These are phyloP conservation scores for Tetrapisispora pingtungensis DNA, from an alignment of 805 yeast species.

Conservation along the genomic window DNA sequence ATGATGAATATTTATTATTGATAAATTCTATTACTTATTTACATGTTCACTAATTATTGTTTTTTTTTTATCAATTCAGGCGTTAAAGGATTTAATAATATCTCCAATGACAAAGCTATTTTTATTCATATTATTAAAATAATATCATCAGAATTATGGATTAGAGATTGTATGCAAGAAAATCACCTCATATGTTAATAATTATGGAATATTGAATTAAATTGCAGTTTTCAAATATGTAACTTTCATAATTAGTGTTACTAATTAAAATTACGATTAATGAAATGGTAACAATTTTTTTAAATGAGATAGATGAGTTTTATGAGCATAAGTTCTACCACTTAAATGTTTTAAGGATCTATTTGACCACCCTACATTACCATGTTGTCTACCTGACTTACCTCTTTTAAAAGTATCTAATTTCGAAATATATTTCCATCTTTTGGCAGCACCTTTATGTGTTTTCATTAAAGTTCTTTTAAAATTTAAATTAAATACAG, in stretches of 20 bases:
- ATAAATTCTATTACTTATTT: background rate
- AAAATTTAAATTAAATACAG: background rate
- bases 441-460: conserved; percentile 76
- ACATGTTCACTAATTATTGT: background rate
- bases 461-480: conserved; percentile 45
- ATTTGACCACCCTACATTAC: conserved; percentile 80
- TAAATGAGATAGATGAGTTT: conserved; percentile 49
- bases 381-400: conserved; percentile 83
- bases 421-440: conserved; percentile 38
- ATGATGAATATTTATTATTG: background rate
- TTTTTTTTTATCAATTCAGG: no score
- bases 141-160: no score
- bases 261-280: no score
- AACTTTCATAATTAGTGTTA: no score
- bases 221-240: no score
- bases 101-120: no score
- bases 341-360: conserved; percentile 49
- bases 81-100: no score
- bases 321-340: conserved; percentile 47
- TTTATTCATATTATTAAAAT: no score
- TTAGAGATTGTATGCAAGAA: no score
- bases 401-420: conserved; percentile 59
- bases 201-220: no score
- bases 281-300: conserved; percentile 44
- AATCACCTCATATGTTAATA: no score